Evolutionary conservation across 1,284 basidiomycete genomes (phyloP), one percentile per base, ranked within the genome.

Genomic region (Moesziomyces antarcticus): DNA sequence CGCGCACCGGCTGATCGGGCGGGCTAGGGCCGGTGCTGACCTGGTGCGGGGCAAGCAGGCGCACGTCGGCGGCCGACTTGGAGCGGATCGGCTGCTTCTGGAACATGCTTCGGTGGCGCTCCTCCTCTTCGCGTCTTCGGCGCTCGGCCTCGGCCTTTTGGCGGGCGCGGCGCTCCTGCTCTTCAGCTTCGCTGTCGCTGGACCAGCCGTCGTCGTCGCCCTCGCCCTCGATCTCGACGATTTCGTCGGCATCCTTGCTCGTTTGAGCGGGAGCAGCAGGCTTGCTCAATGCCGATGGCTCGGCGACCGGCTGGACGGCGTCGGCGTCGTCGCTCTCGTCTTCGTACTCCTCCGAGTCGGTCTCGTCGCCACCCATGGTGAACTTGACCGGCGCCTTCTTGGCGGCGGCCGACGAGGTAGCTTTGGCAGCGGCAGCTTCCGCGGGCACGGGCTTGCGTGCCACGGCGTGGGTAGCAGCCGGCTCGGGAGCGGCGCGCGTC

Each of bases 81-180:
- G 77, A 79, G 16, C 81, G 75, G 25, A 89, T 87, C 5, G 92
- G 91, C 11, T 91, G 86, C 85, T 93, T 93, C 59, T 88, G 87
- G 79, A 94, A 93, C 87, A 93, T 87, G 18, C 91, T 89, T 35
- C 88, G 87, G 78, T 92, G 89, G 7, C 90, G 87, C 77, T 90
- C 88, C 18, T 88, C 90, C 79, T 91, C 90, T 43, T 74, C 88
- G 61, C n/a, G 87, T 88, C 56, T 61, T 50, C 71, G 58, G 11
- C 63, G 68, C 25, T 88, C 88, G 40, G 79, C 79, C 44, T 71
- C 75, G 20, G 75, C 80, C 20, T 77, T 75, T 35, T 75, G 69
- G 41, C 75, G 79, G 3, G 82, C 79, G 43, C 73, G 71, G 18
- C 75, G 79, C 48, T 82, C 75, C n/a, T 79, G 79, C 49, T 80